Evolutionary conservation across 2,329 filamentous ascomycete genomes (phyloP).

Genomic region (Pseudophaeomoniella oleicola): DNA sequence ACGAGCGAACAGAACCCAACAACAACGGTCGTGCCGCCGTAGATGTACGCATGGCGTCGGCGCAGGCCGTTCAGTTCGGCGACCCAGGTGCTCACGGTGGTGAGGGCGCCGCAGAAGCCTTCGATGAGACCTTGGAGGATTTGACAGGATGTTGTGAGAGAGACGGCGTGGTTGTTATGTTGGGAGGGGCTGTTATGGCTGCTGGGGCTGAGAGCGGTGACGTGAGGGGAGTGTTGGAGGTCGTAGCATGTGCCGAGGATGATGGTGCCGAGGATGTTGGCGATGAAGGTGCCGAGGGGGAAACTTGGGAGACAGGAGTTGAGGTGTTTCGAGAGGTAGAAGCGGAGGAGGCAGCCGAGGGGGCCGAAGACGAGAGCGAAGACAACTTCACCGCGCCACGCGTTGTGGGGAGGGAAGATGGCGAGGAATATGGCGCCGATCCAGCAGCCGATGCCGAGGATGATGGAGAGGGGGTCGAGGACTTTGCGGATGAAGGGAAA

Average conservation of each 20-base stretch:
- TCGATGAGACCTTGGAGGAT: slow-evolving; percentile 48
- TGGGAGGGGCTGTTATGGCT: slow-evolving; percentile 57
- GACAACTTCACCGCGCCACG: slow-evolving; percentile 58
- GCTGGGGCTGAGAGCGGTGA: slow-evolving; percentile 73
- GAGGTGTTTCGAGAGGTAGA: slow-evolving; percentile 51
- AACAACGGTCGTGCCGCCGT: slow-evolving; percentile 47
- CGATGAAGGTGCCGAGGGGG: slow-evolving; percentile 66
- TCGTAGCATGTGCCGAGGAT: slow-evolving; percentile 63
- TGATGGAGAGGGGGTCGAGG: slow-evolving; percentile 45
- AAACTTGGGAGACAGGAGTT: slow-evolving; percentile 52
- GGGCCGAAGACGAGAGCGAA: slow-evolving; percentile 70
- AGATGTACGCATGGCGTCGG: slow-evolving; percentile 48
- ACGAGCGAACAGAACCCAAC: slow-evolving; percentile 46
- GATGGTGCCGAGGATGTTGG: slow-evolving; percentile 60
- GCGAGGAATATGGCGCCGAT: slow-evolving; percentile 55
- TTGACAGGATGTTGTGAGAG: slow-evolving; percentile 52
- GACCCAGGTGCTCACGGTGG: slow-evolving; percentile 51
- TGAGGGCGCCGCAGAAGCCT: slow-evolving; percentile 51
- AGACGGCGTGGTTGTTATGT: slow-evolving; percentile 63
- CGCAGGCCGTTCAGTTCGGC: slow-evolving; percentile 38
- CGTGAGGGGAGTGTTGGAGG: slow-evolving; percentile 54
- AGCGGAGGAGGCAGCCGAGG: slow-evolving; percentile 56
- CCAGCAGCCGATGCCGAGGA: slow-evolving; percentile 59
- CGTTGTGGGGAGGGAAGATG: slow-evolving; percentile 46
- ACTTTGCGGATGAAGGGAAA: slow-evolving; percentile 37